Conservation (phyloP, 2,329 filamentous ascomycete species). For the Trichoderma polysporum region DNA sequence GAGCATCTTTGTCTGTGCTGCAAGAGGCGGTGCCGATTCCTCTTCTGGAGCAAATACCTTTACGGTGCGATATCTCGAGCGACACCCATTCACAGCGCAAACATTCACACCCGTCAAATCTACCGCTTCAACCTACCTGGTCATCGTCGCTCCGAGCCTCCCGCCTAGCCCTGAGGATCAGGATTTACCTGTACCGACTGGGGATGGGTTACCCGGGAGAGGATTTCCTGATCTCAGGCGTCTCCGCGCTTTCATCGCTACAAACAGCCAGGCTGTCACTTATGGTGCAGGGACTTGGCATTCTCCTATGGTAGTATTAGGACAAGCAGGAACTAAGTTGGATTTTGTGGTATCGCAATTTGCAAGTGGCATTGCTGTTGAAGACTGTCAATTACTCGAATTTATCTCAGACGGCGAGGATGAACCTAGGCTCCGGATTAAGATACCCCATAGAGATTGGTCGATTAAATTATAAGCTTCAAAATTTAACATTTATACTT, state of each 20-base stretch:
- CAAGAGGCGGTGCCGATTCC: constrained; percentile 27
- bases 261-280: constrained; percentile 78
- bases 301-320: constrained; percentile 90
- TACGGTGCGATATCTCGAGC: constrained; percentile 70
- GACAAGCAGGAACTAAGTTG: constrained; percentile 55
- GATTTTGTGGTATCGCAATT: constrained; percentile 92
- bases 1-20: constrained; percentile 83
- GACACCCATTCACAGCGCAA: constrained; percentile 92
- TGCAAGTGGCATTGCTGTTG: constrained; percentile 73
- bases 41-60: constrained; percentile 44
- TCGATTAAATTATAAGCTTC: constrained; percentile 7
- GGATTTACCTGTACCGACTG: constrained; percentile 31
- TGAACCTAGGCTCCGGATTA: constrained; percentile 43
- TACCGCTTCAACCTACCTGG: constrained; percentile 63
- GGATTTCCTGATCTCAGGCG: constrained; percentile 71
- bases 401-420: constrained; percentile 35
- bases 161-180: constrained; percentile 38
- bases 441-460: constrained; percentile 28
- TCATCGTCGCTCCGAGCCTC: constrained; percentile 83
- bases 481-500: not conserved
- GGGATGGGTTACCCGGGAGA: constrained; percentile 51
- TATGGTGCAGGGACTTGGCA: constrained; percentile 94
- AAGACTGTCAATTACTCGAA: constrained; percentile 84
- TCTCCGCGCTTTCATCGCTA: constrained; percentile 76
- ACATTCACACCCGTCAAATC: constrained; percentile 78